A percentile compares a stretch with the other conserved stretches of the same genome.
Conservation (phyloP, 148 eudicot species). For the Gaultheria prostrata region DNA sequence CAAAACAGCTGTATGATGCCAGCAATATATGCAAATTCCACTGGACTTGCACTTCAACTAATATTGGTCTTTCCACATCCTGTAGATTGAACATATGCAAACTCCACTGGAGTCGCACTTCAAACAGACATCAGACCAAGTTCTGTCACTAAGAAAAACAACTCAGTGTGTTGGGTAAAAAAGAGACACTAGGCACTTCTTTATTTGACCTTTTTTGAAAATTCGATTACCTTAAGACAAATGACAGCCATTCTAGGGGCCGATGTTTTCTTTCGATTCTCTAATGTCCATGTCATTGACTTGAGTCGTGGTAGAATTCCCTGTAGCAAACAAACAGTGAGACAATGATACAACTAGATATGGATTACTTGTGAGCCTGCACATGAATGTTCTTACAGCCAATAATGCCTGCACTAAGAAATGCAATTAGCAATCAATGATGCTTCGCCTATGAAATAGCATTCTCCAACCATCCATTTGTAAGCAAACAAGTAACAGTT, state of each 20-base stretch:
- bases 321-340: constrained; percentile 16
- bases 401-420: neutral
- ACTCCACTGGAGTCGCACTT: neutral
- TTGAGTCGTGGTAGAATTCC: constrained; percentile 30
- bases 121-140: neutral
- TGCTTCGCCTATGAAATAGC: neutral
- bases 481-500: neutral
- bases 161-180: neutral
- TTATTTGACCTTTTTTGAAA: neutral
- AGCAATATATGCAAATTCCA: neutral
- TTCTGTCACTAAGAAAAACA: neutral
- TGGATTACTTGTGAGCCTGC: neutral
- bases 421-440: neutral
- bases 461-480: neutral
- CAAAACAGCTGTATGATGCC: neutral
- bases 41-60: too few relatives aligned
- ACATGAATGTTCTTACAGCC: neutral
- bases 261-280: constrained; percentile 15
- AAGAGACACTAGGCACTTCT: constrained; percentile 1
- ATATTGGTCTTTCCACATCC: neutral
- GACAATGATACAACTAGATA: neutral
- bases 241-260: constrained; percentile 25
- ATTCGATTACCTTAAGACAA: constrained; percentile 24
- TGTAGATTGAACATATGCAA: neutral
- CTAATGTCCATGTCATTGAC: constrained; percentile 38